Percentiles rank a stretch among this genome's conserved stretches.
Evolutionary conservation across 2,329 filamentous ascomycete genomes (phyloP).

Genomic region (Dendrostoma leiphaemia): DNA sequence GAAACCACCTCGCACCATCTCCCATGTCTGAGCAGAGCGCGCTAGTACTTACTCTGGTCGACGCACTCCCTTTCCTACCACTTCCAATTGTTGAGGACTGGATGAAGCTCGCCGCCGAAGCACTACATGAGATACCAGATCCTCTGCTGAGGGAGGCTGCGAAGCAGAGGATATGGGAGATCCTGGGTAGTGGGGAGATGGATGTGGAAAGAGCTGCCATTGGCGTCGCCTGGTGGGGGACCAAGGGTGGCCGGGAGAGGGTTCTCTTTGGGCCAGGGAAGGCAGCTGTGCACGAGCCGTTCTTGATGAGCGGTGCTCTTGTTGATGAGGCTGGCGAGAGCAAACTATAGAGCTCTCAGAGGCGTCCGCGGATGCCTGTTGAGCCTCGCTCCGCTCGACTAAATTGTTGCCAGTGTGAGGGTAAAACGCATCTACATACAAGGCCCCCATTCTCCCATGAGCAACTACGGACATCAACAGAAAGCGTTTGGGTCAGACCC

Average conservation of each 20-base stretch:
- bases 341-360: slow-evolving; percentile 30
- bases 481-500: not conserved
- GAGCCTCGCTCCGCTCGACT: not conserved
- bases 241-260: slow-evolving; percentile 51
- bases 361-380: not conserved
- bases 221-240: slow-evolving; percentile 84
- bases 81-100: slow-evolving; percentile 73
- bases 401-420: not conserved
- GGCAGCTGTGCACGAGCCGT: slow-evolving; percentile 23
- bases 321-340: slow-evolving; percentile 31
- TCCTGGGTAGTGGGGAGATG: slow-evolving; percentile 79
- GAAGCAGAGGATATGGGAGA: slow-evolving; percentile 74
- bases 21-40: slow-evolving; percentile 75
- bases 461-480: not conserved
- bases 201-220: slow-evolving; percentile 79
- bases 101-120: slow-evolving; percentile 68
- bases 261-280: slow-evolving; percentile 35
- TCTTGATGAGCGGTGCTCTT: slow-evolving; percentile 58
- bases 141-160: slow-evolving; percentile 60
- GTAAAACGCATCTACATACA: too few relatives aligned
- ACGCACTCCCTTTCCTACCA: slow-evolving; percentile 73
- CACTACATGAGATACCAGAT: slow-evolving; percentile 65
- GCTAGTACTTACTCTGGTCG: slow-evolving; percentile 73
- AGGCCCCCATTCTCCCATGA: too few relatives aligned
- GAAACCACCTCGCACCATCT: slow-evolving; percentile 30